Evolutionary conservation across 371 early-diverging fungal genomes (phyloP), one percentile per base, ranked within the genome.

Genomic region (Syncephalastrum racemosum): DNA sequence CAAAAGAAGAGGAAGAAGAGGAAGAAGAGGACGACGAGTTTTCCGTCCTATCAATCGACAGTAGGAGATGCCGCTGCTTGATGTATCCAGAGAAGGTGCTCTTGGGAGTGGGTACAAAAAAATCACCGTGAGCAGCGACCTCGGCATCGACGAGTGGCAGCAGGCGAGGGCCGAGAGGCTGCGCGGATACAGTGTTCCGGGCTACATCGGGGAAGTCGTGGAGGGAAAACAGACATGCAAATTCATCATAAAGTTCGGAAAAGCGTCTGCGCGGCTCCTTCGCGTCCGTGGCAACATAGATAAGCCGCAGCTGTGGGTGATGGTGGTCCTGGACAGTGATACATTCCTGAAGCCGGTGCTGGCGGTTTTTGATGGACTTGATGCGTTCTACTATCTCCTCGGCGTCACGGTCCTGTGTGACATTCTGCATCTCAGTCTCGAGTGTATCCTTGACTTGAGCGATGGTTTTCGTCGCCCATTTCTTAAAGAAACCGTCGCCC

Each of bases 61-160:
- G 14, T 16, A 18, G n/a, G 13, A 48, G 36, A 23, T 60, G 56
- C n/a, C 73, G 54, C 31, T 70, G 57, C 8, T 66, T 59, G 48
- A 74, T 71, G 52, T 79, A 79, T 4, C 64, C 61, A 24, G 80
- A 76, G 23, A 79, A 76, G 1, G 80, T 79, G 46, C 75, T 76
- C 36, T 63, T 72, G 15, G 68, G 63, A 13, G 80, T 79, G 2
- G 73, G 73, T 23, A 79, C 59, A 59, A 79, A 79, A 4, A 46
- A 41, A 7, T 61, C 70, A 8, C 66, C 73, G 27, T 67, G 64
- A 16, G 71, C 68, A 24, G 80, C 70, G 12, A 79, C 61, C 49
- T 74, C 75, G n/a, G 74, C 80, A 46, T 79, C 80, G 24, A 79
- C 64, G 52, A 79, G 61, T 5, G 80, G 80, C 16, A 76, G 23